These are phyloP conservation scores for Anisodus tanguticus DNA, from an alignment of 257 asterid genomes.

Conservation along the genomic window DNA sequence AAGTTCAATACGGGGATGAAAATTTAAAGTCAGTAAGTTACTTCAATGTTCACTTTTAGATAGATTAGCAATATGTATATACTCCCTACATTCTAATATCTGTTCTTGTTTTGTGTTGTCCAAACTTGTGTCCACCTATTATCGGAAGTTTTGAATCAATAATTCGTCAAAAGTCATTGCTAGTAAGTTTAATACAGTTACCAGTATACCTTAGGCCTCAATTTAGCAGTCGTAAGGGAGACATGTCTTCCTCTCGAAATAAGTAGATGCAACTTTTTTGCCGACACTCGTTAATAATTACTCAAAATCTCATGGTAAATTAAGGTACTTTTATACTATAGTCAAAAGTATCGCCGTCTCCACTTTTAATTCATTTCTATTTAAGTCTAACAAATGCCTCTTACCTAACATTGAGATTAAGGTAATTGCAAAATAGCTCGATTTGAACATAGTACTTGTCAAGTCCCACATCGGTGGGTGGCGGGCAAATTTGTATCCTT, in stretches of 20 bases:
- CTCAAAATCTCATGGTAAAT: not conserved
- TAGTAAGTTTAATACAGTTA: not conserved
- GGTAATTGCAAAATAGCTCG: not conserved
- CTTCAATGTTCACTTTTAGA: slow-evolving; percentile 11
- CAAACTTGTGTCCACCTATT: not conserved
- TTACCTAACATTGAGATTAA: slow-evolving; percentile 8
- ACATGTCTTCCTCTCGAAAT: not conserved
- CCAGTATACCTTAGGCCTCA: not conserved
- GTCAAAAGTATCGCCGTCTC: not conserved
- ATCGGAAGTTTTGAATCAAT: not conserved
- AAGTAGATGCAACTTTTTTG: slow-evolving; percentile 4
- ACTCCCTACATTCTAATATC: not conserved
- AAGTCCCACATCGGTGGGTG: not conserved
- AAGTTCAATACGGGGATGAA: not conserved
- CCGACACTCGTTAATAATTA: not conserved
- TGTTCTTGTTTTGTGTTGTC: slow-evolving; percentile 4
- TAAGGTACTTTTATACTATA: slow-evolving; percentile 16
- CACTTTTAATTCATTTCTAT: not conserved
- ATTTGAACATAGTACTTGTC: not conserved
- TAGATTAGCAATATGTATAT: not conserved
- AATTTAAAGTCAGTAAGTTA: not conserved
- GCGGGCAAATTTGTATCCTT: not conserved
- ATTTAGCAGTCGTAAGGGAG: not conserved
- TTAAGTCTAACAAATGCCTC: not conserved
- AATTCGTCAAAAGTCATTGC: not conserved